Conservation (phyloP, 2,329 filamentous ascomycete genomes). For the Thielaviopsis ethacetica region DNA sequence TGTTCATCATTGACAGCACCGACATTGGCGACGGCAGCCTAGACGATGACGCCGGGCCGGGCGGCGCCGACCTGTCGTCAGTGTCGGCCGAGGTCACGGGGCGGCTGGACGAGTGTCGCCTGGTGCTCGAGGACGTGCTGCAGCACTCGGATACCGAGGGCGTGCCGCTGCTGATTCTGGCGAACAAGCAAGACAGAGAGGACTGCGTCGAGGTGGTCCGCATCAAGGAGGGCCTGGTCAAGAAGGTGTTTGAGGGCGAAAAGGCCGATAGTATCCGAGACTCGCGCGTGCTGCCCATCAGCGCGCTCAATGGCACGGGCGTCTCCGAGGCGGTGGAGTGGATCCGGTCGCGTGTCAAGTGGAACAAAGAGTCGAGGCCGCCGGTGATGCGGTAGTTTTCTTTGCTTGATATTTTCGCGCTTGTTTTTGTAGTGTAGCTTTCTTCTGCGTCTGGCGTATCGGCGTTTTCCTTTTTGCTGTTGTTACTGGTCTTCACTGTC, state of each 20-base stretch:
- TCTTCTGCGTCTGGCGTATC: no score
- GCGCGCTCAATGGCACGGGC: slow-evolving; percentile 73
- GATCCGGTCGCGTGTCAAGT: slow-evolving; percentile 79
- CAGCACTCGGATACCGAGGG: slow-evolving; percentile 77
- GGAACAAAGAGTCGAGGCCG: slow-evolving; percentile 87
- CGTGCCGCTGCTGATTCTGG: slow-evolving; percentile 78
- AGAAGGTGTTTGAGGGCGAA: slow-evolving; percentile 89
- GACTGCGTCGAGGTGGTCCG: slow-evolving; percentile 94
- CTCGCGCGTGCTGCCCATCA: slow-evolving; percentile 78
- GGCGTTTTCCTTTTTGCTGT: no score
- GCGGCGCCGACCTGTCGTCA: slow-evolving; percentile 12
- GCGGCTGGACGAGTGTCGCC: slow-evolving; percentile 70
- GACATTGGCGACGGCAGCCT: slow-evolving; percentile 78
- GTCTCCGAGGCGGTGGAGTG: slow-evolving; percentile 95
- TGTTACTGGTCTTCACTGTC: no score
- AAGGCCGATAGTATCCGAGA: slow-evolving; percentile 76
- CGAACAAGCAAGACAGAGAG: slow-evolving; percentile 95
- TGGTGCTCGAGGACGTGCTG: slow-evolving; percentile 80
- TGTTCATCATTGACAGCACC: slow-evolving; percentile 92
- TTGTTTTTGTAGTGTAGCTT: no score
- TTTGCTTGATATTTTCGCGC: neutral
- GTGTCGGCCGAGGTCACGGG: slow-evolving; percentile 26
- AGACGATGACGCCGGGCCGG: slow-evolving; percentile 16
- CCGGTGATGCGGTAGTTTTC: slow-evolving; percentile 68
- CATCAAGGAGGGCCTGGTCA: slow-evolving; percentile 91